Percentiles rank a stretch among this genome's conserved stretches.
Evolutionary conservation across 2,329 filamentous ascomycete genomes (phyloP).

Genomic region (Aspergillus glaucus): DNA sequence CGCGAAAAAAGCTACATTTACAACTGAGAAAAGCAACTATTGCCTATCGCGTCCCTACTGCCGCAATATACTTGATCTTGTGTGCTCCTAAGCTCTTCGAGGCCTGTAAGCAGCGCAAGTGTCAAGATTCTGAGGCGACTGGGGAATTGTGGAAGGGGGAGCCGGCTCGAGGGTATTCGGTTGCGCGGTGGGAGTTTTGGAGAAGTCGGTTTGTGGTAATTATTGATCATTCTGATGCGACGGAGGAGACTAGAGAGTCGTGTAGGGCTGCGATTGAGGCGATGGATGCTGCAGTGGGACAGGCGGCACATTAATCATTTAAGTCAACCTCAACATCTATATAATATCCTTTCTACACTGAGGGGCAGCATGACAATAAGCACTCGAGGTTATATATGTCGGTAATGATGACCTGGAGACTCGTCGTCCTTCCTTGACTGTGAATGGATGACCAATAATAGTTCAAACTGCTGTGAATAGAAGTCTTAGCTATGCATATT

Average conservation of each 20-base stretch:
- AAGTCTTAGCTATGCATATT: too few relatives aligned
- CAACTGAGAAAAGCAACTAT: neutral
- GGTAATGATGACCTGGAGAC: too few relatives aligned
- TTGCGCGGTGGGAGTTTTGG: neutral
- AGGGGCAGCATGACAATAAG: too few relatives aligned
- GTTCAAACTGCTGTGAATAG: too few relatives aligned
- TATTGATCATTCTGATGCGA: neutral
- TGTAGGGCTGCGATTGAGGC: neutral
- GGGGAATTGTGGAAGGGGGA: neutral
- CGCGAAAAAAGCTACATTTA: neutral
- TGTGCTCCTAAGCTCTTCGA: neutral
- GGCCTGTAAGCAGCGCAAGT: neutral
- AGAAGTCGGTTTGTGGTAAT: neutral
- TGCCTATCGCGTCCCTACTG: neutral
- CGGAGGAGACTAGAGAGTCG: neutral
- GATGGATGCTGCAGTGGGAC: neutral
- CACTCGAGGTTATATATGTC: too few relatives aligned
- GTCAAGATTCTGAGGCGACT: neutral
- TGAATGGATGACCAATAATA: too few relatives aligned
- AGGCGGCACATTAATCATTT: too few relatives aligned
- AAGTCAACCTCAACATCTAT: too few relatives aligned
- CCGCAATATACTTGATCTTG: neutral
- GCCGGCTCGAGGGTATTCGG: neutral
- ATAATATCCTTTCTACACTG: too few relatives aligned
- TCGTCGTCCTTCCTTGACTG: too few relatives aligned